These are phyloP conservation scores for Arthrobotrys iridis DNA, from an alignment of 2,329 filamentous ascomycete species.

Conservation along the genomic window DNA sequence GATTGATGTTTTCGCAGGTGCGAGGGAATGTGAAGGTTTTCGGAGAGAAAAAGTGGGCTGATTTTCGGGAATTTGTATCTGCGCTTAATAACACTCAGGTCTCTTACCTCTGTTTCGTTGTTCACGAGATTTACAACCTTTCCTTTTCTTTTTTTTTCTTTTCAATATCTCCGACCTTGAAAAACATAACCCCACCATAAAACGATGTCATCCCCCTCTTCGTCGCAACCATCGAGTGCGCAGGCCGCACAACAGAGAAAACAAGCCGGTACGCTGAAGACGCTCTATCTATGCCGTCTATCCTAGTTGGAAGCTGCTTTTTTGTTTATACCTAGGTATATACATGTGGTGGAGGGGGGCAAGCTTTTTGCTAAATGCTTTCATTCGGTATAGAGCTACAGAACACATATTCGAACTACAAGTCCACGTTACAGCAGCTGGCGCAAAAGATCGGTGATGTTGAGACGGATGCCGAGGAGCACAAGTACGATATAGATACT, in stretches of 20 bases:
- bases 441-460: slow-evolving; percentile 97
- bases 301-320: slow-evolving; percentile 29
- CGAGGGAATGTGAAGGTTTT: slow-evolving; percentile 2
- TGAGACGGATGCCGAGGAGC: slow-evolving; percentile 95
- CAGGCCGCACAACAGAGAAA: slow-evolving; percentile 57
- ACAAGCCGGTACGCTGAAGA: slow-evolving; percentile 59
- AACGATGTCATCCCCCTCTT: slow-evolving; percentile 40
- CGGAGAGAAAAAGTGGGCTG: slow-evolving; percentile 36
- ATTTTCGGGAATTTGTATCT: slow-evolving; percentile 38
- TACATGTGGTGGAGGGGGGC: slow-evolving; percentile 10
- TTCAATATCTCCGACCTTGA: neutral
- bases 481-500: slow-evolving; percentile 77
- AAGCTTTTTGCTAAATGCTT: neutral
- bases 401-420: slow-evolving; percentile 79
- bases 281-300: slow-evolving; percentile 22
- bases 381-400: slow-evolving; percentile 73
- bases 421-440: slow-evolving; percentile 84
- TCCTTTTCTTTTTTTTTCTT: no score
- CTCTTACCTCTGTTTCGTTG: slow-evolving; percentile 5
- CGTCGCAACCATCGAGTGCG: slow-evolving; percentile 21
- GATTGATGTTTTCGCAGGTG: slow-evolving; percentile 23
- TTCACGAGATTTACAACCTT: slow-evolving; percentile 4
- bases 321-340: neutral
- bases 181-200: neutral
- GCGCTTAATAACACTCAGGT: slow-evolving; percentile 38